These are phyloP conservation scores for Pseudogymnoascus sp. DNA, from an alignment of 2,329 filamentous ascomycete species.

Conservation along the genomic window DNA sequence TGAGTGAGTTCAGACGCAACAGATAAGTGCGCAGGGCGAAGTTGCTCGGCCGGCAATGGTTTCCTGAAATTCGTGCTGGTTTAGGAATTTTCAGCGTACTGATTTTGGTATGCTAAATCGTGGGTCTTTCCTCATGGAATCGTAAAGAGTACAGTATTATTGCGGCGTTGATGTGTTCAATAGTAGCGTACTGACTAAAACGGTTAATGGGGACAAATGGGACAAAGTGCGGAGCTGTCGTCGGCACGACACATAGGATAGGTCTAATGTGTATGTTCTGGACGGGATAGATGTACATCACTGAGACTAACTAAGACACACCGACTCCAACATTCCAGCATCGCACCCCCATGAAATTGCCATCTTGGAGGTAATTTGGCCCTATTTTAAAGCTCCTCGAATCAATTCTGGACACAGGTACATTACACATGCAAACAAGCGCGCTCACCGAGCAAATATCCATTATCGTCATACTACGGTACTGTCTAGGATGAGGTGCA, in stretches of 20 bases:
- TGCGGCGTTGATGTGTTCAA: slow-evolving; percentile 7
- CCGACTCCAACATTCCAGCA: slow-evolving; percentile 19
- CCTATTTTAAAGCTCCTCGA: slow-evolving; percentile 50
- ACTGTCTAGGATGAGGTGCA: neutral
- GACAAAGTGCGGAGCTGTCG: slow-evolving; percentile 8
- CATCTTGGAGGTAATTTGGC: too few species aligned
- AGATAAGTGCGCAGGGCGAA: neutral
- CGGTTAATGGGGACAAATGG: slow-evolving; percentile 3
- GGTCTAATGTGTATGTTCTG: neutral
- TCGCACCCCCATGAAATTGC: slow-evolving; percentile 12
- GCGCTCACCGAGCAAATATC: slow-evolving; percentile 7
- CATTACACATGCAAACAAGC: slow-evolving; percentile 8
- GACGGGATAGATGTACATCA: slow-evolving; percentile 3
- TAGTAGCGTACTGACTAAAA: slow-evolving; percentile 9
- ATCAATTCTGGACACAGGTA: slow-evolving; percentile 37
- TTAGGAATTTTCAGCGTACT: neutral
- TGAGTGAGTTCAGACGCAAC: neutral
- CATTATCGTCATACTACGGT: neutral
- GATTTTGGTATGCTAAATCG: neutral
- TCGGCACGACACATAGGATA: slow-evolving; percentile 5
- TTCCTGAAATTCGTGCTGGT: neutral
- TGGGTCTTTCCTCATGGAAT: neutral
- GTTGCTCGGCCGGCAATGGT: neutral
- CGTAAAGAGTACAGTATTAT: neutral
- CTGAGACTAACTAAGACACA: neutral